Conservation (phyloP, 495 filamentous ascomycete genomes). For the Aspergillus sclerotioniger region DNA sequence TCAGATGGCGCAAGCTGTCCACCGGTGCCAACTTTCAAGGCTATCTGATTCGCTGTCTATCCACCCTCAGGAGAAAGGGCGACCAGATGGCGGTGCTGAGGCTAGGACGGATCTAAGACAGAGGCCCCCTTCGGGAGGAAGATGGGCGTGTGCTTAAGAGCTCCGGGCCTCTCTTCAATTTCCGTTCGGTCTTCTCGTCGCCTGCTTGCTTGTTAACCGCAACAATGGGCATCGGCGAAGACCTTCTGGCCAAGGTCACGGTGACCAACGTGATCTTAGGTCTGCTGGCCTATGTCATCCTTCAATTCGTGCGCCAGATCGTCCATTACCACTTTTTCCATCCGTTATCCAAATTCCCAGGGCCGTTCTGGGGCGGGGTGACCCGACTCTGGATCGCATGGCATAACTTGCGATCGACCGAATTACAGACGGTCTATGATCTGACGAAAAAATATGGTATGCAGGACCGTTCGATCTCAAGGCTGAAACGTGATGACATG, state of each 20-base stretch:
- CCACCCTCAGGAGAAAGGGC: background rate
- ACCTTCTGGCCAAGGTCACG: conserved; percentile 32
- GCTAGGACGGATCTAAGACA: background rate
- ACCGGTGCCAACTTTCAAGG: background rate
- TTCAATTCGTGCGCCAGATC: conserved; percentile 33
- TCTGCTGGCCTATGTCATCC: conserved; percentile 26
- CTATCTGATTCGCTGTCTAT: background rate
- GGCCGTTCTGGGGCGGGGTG: conserved; percentile 53
- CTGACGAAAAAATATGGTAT: conserved; percentile 52
- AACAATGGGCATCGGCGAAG: conserved; percentile 32
- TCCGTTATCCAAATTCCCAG: conserved; percentile 49
- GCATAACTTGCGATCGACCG: conserved; percentile 44
- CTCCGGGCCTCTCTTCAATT: background rate
- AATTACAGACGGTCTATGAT: conserved; percentile 35
- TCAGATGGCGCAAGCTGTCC: background rate
- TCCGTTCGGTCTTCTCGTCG: background rate
- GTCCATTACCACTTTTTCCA: conserved; percentile 54
- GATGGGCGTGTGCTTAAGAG: background rate
- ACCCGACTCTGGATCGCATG: conserved; percentile 51
- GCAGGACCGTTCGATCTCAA: background rate
- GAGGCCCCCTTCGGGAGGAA: background rate
- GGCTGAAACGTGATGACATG: background rate
- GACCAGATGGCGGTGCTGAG: background rate
- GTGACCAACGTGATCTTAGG: conserved; percentile 27
- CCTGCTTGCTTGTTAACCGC: background rate